Base-by-base conservation (phyloP, 2,329 filamentous ascomycete species). In the Hypocrella siamensis region DNA sequence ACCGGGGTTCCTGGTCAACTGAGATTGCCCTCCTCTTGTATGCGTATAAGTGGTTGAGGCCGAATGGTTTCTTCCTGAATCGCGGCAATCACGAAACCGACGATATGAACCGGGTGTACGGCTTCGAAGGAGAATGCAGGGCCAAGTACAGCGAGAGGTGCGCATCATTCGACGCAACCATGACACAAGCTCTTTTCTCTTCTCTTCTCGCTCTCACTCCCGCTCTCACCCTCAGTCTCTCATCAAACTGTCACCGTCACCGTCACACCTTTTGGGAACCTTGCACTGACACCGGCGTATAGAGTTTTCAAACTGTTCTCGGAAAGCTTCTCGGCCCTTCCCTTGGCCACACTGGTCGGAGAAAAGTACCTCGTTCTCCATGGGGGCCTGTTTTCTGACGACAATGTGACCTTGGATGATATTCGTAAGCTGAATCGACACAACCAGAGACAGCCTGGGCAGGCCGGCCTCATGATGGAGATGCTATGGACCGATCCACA, bases 401-500 rank as follows among this genome's bases (percentile, higher is more conserved):
- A 98, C 57, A 90, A 82, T 43, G 69, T 88, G 40, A 86, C 82
- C 1, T 62, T 98, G 32, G 83, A 96, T 43, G 88, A 98, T 50
- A 92, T 98, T 43, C 75, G 90, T 42, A 92, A 93, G 59, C 65
- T 96, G 35, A 78, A 96, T 57, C 70, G 88, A 42, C 86, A 94
- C 59, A 75, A 72, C 52, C 90, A 96, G 58, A 71, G 83, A 38
- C 88, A 96, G 48, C 88, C 90, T 3, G 90, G 90, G 19, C 90
- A 98, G 54, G 63, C 80, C 30, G 90, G 90, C 11, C 61, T 98
- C 46, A 98, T 98, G 90, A 98, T 98, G 90, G 90, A 98, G 59
- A 98, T 98, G 90, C 70, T 98, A 29, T 98, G 90, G 90, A 96
- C 90, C 1, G 90, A 98, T 51, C 90, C 90, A 3, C 90, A 98